Evolutionary conservation across 768 basidiomycete species (phyloP).

Genomic region (Phlebiopsis gigantea): DNA sequence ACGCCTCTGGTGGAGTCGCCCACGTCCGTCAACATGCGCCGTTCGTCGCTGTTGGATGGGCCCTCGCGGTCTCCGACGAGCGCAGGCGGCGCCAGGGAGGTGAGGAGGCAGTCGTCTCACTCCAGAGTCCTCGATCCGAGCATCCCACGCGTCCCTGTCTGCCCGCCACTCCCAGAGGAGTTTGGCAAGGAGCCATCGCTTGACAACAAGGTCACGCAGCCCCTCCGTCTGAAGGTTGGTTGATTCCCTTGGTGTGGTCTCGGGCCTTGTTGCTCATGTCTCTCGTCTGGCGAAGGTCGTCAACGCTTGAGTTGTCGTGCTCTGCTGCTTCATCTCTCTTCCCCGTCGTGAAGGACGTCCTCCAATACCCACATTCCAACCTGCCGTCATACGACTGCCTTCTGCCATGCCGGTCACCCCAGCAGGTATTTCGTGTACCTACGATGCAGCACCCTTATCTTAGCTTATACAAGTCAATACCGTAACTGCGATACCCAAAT

Average conservation of each 20-base stretch:
- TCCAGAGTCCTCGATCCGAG: slow-evolving; percentile 15
- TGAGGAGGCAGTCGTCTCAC: background rate
- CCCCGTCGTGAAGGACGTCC: background rate
- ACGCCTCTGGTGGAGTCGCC: slow-evolving; percentile 3
- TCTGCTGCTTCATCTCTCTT: background rate
- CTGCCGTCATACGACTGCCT: background rate
- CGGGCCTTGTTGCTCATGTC: background rate
- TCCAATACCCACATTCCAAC: background rate
- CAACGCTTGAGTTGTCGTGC: slow-evolving; percentile 4
- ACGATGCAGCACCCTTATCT: background rate
- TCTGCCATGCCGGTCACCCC: slow-evolving; percentile 3
- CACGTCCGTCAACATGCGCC: slow-evolving; percentile 1
- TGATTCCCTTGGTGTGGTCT: background rate
- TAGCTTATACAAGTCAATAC: slow-evolving; percentile 4
- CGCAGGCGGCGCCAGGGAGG: background rate
- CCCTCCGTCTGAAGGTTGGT: slow-evolving; percentile 14
- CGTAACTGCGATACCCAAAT: background rate
- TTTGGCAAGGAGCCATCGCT: slow-evolving; percentile 15
- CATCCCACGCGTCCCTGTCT: slow-evolving; percentile 13
- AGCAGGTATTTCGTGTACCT: slow-evolving; percentile 1
- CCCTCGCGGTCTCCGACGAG: background rate
- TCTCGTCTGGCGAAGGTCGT: slow-evolving; percentile 9
- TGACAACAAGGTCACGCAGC: background rate
- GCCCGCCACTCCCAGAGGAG: slow-evolving; percentile 17
- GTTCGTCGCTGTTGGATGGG: slow-evolving; percentile 18